A percentile compares a stretch with the other conserved stretches of the same genome.
These are phyloP conservation scores for Claviceps capensis DNA, from an alignment of 2,329 filamentous ascomycete genomes.

Conservation along the genomic window DNA sequence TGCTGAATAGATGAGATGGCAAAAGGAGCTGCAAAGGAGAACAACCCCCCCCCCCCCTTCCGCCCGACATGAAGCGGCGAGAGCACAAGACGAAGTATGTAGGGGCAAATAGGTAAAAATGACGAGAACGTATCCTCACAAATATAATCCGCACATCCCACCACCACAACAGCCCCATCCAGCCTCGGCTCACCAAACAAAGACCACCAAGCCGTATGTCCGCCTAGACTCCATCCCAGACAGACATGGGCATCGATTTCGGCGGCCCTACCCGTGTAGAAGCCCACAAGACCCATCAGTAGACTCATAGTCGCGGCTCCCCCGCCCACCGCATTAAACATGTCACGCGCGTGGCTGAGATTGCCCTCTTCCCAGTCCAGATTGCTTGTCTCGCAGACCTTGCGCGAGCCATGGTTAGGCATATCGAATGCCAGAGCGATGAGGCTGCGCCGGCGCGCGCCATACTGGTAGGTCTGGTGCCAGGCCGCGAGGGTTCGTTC, in stretches of 20 bases:
- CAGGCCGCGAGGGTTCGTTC: constrained; percentile 54
- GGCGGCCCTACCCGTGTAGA: constrained; percentile 44
- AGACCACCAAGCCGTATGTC: constrained; percentile 76
- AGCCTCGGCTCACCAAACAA: constrained; percentile 68
- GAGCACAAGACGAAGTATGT: background rate
- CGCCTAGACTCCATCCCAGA: constrained; percentile 74
- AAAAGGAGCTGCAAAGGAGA: too few species aligned
- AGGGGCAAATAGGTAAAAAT: background rate
- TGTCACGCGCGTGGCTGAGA: constrained; percentile 71
- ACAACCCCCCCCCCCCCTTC: too few species aligned
- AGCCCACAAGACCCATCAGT: constrained; percentile 65
- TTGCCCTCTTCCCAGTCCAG: constrained; percentile 71
- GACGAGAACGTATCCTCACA: constrained; percentile 29
- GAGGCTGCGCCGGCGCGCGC: constrained; percentile 36
- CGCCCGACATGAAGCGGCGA: background rate
- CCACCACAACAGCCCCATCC: constrained; percentile 62
- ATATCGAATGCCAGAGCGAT: constrained; percentile 83
- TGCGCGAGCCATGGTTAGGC: constrained; percentile 73
- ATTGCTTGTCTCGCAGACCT: constrained; percentile 56
- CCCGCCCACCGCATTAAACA: constrained; percentile 65
- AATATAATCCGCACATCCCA: constrained; percentile 83
- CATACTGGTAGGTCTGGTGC: constrained; percentile 30
- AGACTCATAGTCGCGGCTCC: constrained; percentile 63
- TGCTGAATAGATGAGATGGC: too few species aligned
- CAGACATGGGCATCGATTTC: constrained; percentile 55